Conservation (phyloP, 2,329 filamentous ascomycete genomes). For the Aspergillus niger region DNA sequence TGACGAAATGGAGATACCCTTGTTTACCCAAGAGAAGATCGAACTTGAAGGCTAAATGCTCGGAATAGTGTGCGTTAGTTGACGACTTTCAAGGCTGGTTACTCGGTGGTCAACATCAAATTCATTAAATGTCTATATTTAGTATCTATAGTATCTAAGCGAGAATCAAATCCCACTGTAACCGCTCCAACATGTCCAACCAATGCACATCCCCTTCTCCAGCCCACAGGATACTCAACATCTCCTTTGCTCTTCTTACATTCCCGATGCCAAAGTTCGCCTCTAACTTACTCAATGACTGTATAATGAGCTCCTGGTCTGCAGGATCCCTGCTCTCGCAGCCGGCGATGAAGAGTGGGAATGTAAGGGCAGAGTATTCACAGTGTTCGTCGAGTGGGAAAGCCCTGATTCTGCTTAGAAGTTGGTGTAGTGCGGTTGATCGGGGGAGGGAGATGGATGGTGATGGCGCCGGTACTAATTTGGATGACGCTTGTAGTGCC, state of each 20-base stretch:
- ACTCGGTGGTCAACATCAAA: too few relatives aligned
- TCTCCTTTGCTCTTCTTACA: conserved; percentile 35
- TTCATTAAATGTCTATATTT: too few relatives aligned
- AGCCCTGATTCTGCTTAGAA: conserved; percentile 28
- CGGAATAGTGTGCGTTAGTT: too few relatives aligned
- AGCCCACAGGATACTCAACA: conserved; percentile 32
- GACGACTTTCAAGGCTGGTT: too few relatives aligned
- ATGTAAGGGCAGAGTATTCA: conserved; percentile 42
- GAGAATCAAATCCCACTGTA: conserved; percentile 38
- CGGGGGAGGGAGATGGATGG: conserved; percentile 32
- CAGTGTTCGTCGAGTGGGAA: conserved; percentile 36
- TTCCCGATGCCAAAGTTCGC: conserved; percentile 41
- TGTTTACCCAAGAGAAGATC: too few relatives aligned
- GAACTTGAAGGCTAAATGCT: too few relatives aligned
- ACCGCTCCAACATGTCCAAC: conserved; percentile 34
- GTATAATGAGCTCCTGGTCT: conserved; percentile 29
- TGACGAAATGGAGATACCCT: conserved; percentile 10
- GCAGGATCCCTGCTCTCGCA: conserved; percentile 30
- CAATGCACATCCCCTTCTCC: conserved; percentile 28
- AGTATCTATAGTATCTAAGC: conserved; percentile 19
- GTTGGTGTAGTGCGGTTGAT: conserved; percentile 29
- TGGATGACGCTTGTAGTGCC: too few relatives aligned
- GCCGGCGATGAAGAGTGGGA: conserved; percentile 41
- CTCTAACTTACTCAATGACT: conserved; percentile 32
- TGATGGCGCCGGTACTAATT: background rate